These are phyloP conservation scores for Coprinellus aureogranulatus DNA, from an alignment of 768 basidiomycete species.

Conservation along the genomic window DNA sequence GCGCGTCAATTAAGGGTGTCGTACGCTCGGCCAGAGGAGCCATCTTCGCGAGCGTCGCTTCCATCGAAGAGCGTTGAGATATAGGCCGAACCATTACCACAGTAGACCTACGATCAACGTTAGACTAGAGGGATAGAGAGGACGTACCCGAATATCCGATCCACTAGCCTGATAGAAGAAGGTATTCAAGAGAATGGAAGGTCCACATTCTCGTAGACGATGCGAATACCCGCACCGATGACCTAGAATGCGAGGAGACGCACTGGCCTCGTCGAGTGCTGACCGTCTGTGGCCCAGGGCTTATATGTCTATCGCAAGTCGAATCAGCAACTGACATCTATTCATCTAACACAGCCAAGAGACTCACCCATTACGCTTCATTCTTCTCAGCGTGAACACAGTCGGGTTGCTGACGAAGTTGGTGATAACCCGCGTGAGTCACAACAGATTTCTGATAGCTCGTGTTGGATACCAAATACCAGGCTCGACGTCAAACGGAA, in stretches of 20 bases:
- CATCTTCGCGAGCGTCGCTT: slow-evolving; percentile 63
- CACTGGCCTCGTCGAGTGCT: slow-evolving; percentile 75
- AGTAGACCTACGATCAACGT: slow-evolving; percentile 69
- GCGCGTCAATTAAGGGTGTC: too few relatives aligned
- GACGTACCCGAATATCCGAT: slow-evolving; percentile 87
- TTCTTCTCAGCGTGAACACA: slow-evolving; percentile 89
- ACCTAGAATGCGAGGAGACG: slow-evolving; percentile 97
- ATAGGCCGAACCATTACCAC: slow-evolving; percentile 95
- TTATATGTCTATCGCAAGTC: slow-evolving; percentile 52
- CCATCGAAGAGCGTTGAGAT: slow-evolving; percentile 90
- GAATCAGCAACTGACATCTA: too few relatives aligned
- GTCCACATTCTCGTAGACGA: slow-evolving; percentile 96
- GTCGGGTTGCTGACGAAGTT: slow-evolving; percentile 95
- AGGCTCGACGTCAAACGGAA: slow-evolving; percentile 95
- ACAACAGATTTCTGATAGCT: slow-evolving; percentile 95
- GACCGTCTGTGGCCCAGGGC: slow-evolving; percentile 80
- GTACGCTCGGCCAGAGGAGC: too few relatives aligned
- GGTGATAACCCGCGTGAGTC: slow-evolving; percentile 92
- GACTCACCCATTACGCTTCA: slow-evolving; percentile 60
- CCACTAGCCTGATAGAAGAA: slow-evolving; percentile 99
- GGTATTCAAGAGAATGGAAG: slow-evolving; percentile 98
- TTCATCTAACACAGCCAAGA: too few relatives aligned
- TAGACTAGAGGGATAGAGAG: not conserved
- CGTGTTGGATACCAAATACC: slow-evolving; percentile 94
- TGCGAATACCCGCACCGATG: slow-evolving; percentile 96